Percentiles rank a stretch among this genome's conserved stretches.
phyloP scores from a whole-genome alignment of 2,329 filamentous ascomycete genomes.

The Trichoderma oligosporum region DNA sequence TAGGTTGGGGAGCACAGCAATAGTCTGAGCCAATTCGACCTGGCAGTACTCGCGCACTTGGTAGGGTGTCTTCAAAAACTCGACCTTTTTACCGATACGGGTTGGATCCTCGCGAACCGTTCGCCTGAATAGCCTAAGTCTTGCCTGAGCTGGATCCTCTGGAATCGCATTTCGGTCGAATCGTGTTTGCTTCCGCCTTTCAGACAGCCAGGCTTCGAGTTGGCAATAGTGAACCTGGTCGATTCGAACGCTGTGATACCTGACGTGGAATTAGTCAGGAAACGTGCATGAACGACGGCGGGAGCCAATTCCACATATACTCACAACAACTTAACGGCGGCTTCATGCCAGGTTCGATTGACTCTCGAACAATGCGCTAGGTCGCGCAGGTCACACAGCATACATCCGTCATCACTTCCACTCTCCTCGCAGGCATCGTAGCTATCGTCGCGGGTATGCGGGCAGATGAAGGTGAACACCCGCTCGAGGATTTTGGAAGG shows the following conservation, averaged over 20 bases:
- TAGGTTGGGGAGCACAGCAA: conserved; percentile 79
- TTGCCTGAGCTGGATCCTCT: conserved; percentile 71
- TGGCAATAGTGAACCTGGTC: conserved; percentile 94
- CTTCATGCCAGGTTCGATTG: conserved; percentile 65
- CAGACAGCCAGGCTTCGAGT: conserved; percentile 75
- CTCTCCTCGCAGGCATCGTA: conserved; percentile 83
- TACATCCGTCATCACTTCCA: conserved; percentile 74
- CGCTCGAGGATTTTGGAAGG: conserved; percentile 66
- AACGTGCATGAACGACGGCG: neutral
- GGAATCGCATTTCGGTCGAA: conserved; percentile 75
- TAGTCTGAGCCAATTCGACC: conserved; percentile 76
- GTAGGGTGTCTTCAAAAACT: conserved; percentile 84
- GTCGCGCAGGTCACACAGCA: conserved; percentile 90
- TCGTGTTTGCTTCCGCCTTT: conserved; percentile 70
- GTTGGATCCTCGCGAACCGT: conserved; percentile 75
- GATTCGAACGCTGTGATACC: conserved; percentile 86
- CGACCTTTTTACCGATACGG: conserved; percentile 64
- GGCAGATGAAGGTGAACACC: conserved; percentile 80
- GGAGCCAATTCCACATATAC: conserved; percentile 32
- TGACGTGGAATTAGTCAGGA: conserved; percentile 34
- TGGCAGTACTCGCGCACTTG: conserved; percentile 90
- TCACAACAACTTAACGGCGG: conserved; percentile 56
- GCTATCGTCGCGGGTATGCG: conserved; percentile 70
- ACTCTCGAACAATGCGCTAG: conserved; percentile 75
- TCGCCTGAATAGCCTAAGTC: conserved; percentile 74